Evolutionary conservation across 306 rosid genomes (phyloP).

Genomic region (Quercus wislizeni): DNA sequence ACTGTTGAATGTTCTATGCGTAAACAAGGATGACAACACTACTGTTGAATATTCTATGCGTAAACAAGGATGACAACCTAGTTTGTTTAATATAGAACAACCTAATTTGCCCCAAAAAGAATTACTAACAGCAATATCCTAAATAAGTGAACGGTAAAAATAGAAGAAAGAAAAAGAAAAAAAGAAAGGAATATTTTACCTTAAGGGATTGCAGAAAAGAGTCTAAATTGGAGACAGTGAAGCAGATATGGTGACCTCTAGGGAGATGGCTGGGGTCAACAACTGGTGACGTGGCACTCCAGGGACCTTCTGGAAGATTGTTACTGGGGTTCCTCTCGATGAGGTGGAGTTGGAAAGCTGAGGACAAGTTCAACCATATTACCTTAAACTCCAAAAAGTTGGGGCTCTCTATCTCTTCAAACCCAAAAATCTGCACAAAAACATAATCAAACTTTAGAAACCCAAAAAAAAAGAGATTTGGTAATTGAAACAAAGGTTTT

Average conservation of each 20-base stretch:
- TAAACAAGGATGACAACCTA: no score
- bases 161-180: background rate
- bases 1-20: no score
- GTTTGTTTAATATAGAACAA: no score
- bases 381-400: slow-evolving; percentile 64
- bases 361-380: slow-evolving; percentile 58
- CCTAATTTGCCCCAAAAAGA: no score
- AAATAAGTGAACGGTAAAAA: background rate
- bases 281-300: slow-evolving; percentile 60
- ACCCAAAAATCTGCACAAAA: slow-evolving; percentile 59
- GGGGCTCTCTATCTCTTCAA: slow-evolving; percentile 67
- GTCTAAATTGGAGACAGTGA: slow-evolving; percentile 68
- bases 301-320: slow-evolving; percentile 82
- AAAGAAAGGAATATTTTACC: slow-evolving; percentile 18
- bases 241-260: slow-evolving; percentile 84
- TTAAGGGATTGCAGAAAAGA: slow-evolving; percentile 54
- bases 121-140: no score
- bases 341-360: slow-evolving; percentile 52
- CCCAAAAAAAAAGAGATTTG: background rate
- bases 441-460: background rate
- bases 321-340: slow-evolving; percentile 59
- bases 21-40: no score
- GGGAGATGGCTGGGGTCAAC: slow-evolving; percentile 73
- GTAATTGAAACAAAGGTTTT: background rate
- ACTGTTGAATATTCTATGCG: no score